These are phyloP conservation scores for Alternaria sp. DNA, from an alignment of 2,329 filamentous ascomycete genomes.

Conservation along the genomic window DNA sequence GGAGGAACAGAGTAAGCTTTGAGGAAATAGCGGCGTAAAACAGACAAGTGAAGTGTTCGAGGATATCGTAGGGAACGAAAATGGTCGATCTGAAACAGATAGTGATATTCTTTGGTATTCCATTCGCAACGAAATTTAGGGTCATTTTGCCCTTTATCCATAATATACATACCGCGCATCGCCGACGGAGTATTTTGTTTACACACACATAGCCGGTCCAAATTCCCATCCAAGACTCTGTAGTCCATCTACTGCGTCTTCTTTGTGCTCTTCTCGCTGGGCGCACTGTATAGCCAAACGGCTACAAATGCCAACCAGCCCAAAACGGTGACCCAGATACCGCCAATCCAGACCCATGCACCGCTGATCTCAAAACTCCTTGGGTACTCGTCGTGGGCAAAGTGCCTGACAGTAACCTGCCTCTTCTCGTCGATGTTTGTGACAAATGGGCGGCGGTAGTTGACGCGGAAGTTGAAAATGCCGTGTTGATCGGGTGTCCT, in stretches of 20 bases:
- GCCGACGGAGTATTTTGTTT: constrained; percentile 9
- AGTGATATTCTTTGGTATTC: not conserved
- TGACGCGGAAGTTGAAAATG: constrained; percentile 97
- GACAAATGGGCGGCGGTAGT: constrained; percentile 95
- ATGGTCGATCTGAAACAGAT: too few relatives aligned
- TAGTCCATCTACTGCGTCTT: constrained; percentile 52
- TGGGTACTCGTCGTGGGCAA: constrained; percentile 96
- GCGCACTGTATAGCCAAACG: constrained; percentile 83
- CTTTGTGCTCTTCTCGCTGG: constrained; percentile 58
- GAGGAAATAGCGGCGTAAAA: not conserved
- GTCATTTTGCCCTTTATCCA: constrained; percentile 10
- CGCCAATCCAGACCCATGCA: constrained; percentile 93
- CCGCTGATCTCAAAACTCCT: constrained; percentile 87
- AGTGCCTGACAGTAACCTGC: constrained; percentile 92
- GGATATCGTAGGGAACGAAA: too few relatives aligned
- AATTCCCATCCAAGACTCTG: not conserved
- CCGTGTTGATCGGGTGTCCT: constrained; percentile 94
- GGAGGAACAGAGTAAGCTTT: constrained; percentile 39
- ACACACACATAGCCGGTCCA: constrained; percentile 4
- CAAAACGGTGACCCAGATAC: constrained; percentile 80
- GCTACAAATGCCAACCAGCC: constrained; percentile 87
- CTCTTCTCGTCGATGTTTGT: constrained; percentile 91
- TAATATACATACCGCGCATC: constrained; percentile 21
- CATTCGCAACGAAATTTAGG: constrained; percentile 13
- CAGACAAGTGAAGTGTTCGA: not conserved